Percentiles rank a stretch among this genome's conserved stretches.
Conservation (phyloP, 2,329 filamentous ascomycete genomes). For the Stachybotrys elegans region DNA sequence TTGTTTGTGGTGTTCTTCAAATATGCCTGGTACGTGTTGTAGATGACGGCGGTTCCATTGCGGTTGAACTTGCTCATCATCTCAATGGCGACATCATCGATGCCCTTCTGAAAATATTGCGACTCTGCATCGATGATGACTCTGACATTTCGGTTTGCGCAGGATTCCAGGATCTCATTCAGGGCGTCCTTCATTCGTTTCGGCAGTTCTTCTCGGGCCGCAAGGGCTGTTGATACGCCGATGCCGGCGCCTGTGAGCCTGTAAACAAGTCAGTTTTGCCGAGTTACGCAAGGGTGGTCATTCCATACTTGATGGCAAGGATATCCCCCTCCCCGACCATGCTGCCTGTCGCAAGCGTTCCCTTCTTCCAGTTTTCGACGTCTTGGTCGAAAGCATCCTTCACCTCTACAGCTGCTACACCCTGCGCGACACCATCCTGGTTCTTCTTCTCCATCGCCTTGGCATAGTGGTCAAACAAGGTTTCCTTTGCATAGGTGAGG, state of each 20-base stretch:
- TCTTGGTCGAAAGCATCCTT: constrained; percentile 14
- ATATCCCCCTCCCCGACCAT: constrained; percentile 28
- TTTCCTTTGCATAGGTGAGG: constrained; percentile 46
- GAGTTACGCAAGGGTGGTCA: background rate
- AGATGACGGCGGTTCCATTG: constrained; percentile 27
- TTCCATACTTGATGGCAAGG: constrained; percentile 31
- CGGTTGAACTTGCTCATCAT: constrained; percentile 35
- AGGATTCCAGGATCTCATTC: constrained; percentile 31
- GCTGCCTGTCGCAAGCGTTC: constrained; percentile 23
- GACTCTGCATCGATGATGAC: constrained; percentile 42
- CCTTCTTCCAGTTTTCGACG: constrained; percentile 31
- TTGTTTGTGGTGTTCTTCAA: constrained; percentile 40
- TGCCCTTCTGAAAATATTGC: constrained; percentile 37
- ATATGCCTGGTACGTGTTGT: constrained; percentile 54
- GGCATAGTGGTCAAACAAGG: constrained; percentile 29
- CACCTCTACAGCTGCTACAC: constrained; percentile 34
- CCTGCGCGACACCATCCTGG: constrained; percentile 19
- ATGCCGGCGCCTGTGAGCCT: constrained; percentile 38
- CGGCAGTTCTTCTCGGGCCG: constrained; percentile 26
- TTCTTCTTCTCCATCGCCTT: constrained; percentile 16
- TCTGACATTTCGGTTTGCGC: constrained; percentile 31
- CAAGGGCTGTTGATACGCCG: constrained; percentile 31
- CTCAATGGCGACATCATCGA: constrained; percentile 24
- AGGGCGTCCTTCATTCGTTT: constrained; percentile 37
- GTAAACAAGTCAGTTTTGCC: background rate